These are phyloP conservation scores for Flaveria floridana DNA, from an alignment of 140 eudicot genomes.

Conservation along the genomic window DNA sequence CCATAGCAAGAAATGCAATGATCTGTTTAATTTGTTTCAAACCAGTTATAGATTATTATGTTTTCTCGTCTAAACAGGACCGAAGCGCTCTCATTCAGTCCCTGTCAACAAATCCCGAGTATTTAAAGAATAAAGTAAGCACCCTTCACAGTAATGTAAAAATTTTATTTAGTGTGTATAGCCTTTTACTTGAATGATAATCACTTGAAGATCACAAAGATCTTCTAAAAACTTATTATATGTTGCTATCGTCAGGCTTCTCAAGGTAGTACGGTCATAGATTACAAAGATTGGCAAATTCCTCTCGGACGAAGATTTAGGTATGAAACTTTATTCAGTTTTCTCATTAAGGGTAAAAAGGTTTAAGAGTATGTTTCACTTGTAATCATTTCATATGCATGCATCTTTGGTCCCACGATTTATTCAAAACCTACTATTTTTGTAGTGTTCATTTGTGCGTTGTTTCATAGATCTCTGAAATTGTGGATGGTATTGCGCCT, in stretches of 20 bases:
- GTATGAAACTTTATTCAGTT: slow-evolving; percentile 33
- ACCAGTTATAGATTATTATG: slow-evolving; percentile 3
- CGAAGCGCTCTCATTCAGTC: slow-evolving; percentile 71
- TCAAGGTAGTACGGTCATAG: slow-evolving; percentile 69
- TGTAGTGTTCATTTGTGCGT: slow-evolving; percentile 8
- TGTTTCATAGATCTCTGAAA: slow-evolving; percentile 67
- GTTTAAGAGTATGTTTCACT: slow-evolving; percentile 3
- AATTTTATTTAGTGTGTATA: background rate
- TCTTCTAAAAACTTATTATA: slow-evolving; percentile 6
- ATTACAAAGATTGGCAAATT: slow-evolving; percentile 99
- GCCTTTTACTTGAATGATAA: background rate
- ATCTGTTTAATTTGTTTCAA: slow-evolving; percentile 1
- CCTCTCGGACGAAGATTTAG: slow-evolving; percentile 99
- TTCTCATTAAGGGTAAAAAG: background rate
- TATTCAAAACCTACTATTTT: background rate
- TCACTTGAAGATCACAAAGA: background rate
- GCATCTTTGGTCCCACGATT: background rate
- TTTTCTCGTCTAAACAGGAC: slow-evolving; percentile 55
- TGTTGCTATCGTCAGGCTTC: slow-evolving; percentile 58
- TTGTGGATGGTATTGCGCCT: slow-evolving; percentile 93
- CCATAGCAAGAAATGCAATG: background rate
- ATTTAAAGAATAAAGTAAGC: slow-evolving; percentile 82
- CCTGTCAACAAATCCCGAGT: slow-evolving; percentile 91
- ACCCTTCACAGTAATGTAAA: background rate
- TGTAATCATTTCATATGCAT: background rate